Percentiles rank a stretch among this genome's conserved stretches.
Conservation (phyloP, 2,329 filamentous ascomycete species). For the Fusarium sp. region DNA sequence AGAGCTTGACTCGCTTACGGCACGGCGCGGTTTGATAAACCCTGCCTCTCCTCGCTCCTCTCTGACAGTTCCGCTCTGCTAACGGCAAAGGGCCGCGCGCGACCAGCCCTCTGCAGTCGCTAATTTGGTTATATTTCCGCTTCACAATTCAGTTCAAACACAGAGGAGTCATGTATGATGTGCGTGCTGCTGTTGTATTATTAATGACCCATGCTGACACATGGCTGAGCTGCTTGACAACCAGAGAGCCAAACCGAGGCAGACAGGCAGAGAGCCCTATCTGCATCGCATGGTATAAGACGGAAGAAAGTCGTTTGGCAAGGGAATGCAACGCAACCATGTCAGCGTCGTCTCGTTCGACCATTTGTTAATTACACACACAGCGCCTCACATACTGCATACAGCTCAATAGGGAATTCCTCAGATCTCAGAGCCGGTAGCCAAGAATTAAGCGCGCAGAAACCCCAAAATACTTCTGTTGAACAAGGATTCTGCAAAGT, state of each 20-base stretch:
- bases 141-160: background rate
- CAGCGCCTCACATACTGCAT: conserved; percentile 19
- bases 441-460: background rate
- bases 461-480: background rate
- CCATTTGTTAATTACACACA: conserved; percentile 25
- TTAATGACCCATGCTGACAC: conserved; percentile 17
- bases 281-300: conserved; percentile 10
- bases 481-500: background rate
- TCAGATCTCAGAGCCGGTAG: conserved; percentile 5
- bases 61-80: conserved; percentile 8
- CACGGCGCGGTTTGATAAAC: conserved; percentile 27
- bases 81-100: background rate
- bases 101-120: background rate
- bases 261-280: conserved; percentile 1
- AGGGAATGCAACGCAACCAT: conserved; percentile 34
- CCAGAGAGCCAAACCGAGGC: conserved; percentile 20
- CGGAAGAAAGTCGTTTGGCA: conserved; percentile 20
- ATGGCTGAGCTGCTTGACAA: conserved; percentile 13
- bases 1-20: conserved; percentile 29
- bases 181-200: conserved; percentile 1
- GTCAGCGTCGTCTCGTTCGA: conserved; percentile 23
- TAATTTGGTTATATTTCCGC: background rate
- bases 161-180: background rate
- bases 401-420: conserved; percentile 14
- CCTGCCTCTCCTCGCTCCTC: conserved; percentile 3